Evolutionary conservation across 2,329 filamentous ascomycete species (phyloP).

Genomic region (Colletotrichum tabaci): DNA sequence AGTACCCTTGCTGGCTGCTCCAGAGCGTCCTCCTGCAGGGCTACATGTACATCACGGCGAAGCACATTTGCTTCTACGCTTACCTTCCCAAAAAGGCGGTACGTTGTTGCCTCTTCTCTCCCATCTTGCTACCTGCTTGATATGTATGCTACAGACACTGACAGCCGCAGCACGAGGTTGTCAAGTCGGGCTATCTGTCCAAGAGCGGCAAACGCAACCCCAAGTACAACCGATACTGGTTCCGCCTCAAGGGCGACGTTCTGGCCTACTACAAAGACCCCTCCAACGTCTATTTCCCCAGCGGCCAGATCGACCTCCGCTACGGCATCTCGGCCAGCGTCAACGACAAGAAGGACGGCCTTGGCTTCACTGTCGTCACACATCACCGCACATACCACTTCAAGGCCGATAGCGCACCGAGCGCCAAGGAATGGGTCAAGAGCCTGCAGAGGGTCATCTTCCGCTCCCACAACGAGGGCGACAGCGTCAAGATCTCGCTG

Average conservation of each 20-base stretch:
- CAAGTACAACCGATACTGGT: constrained; percentile 93
- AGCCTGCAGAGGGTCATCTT: constrained; percentile 95
- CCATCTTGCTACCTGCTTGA: background rate
- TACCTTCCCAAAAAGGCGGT: constrained; percentile 95
- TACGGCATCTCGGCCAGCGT: constrained; percentile 92
- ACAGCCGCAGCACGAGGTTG: constrained; percentile 72
- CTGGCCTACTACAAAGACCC: constrained; percentile 90
- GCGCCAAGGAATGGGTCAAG: constrained; percentile 97
- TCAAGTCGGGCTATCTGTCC: constrained; percentile 89
- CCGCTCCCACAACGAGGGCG: constrained; percentile 93
- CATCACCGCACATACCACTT: constrained; percentile 89
- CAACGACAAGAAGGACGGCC: constrained; percentile 81
- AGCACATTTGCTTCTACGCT: constrained; percentile 96
- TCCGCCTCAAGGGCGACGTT: constrained; percentile 91
- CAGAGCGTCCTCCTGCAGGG: constrained; percentile 94
- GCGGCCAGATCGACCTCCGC: constrained; percentile 91
- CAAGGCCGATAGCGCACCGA: constrained; percentile 87
- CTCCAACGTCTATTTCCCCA: constrained; percentile 90
- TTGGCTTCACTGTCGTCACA: constrained; percentile 86
- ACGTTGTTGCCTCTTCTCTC: constrained; percentile 51
- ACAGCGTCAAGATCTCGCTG: constrained; percentile 95
- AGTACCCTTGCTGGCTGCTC: constrained; percentile 94
- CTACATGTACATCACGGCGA: constrained; percentile 94
- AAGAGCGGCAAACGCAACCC: constrained; percentile 93
- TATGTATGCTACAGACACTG: background rate